These are phyloP conservation scores for Phlebiopsis gigantea DNA, from an alignment of 768 basidiomycete species.

Conservation along the genomic window DNA sequence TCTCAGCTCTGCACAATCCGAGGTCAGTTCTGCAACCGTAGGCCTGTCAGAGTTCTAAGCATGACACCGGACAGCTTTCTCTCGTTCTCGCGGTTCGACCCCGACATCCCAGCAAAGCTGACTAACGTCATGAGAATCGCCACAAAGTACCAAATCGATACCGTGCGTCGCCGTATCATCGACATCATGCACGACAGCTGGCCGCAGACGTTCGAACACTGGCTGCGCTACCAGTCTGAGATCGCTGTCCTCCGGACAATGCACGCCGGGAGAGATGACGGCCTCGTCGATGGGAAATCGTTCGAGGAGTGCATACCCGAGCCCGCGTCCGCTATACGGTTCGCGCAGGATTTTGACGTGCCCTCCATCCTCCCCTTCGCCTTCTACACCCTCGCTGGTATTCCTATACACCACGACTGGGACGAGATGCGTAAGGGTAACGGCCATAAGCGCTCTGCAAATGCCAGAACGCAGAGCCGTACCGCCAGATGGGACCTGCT, in stretches of 20 bases:
- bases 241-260: not conserved
- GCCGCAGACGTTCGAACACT: constrained; percentile 19
- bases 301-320: constrained; percentile 1
- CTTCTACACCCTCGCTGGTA: constrained; percentile 9
- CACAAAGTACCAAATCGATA: constrained; percentile 25
- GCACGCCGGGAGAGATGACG: not conserved
- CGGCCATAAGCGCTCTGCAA: no score
- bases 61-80: constrained; percentile 6
- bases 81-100: constrained; percentile 14
- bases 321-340: constrained; percentile 7
- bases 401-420: not conserved
- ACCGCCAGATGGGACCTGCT: not conserved
- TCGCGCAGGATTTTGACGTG: constrained; percentile 12
- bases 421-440: no score
- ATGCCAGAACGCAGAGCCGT: not conserved
- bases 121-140: constrained; percentile 19
- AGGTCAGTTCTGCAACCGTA: not conserved
- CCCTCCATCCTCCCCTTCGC: constrained; percentile 14
- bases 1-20: not conserved
- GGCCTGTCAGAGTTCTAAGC: not conserved
- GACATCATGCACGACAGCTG: constrained; percentile 20
- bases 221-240: not conserved
- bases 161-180: constrained; percentile 19
- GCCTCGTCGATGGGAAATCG: not conserved
- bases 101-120: constrained; percentile 15